A percentile compares a stretch with the other conserved stretches of the same genome.
phyloP scores from a whole-genome alignment of 2,329 filamentous ascomycete genomes.

The Trichoderma afroharzianum region DNA sequence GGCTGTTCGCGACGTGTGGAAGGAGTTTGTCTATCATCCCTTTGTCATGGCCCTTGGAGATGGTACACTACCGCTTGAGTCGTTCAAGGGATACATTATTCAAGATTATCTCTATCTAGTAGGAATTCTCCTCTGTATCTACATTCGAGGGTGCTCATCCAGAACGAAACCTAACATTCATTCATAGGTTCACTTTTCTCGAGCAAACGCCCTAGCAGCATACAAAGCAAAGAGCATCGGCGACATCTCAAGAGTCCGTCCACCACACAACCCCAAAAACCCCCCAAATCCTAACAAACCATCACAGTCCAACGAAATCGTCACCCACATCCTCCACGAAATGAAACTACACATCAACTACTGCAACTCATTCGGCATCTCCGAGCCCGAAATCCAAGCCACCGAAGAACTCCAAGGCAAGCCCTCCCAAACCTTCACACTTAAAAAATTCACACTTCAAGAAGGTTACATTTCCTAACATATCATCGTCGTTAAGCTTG shows the following conservation, averaged over 20 bases:
- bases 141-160: rapidly evolving
- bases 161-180: background rate
- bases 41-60: slow-evolving; percentile 76
- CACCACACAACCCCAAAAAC: background rate
- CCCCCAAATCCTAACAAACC: background rate
- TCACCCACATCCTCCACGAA: slow-evolving; percentile 74
- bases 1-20: slow-evolving; percentile 73
- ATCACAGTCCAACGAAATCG: slow-evolving; percentile 50
- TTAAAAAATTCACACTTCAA: too few species aligned
- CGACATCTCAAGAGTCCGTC: slow-evolving; percentile 65
- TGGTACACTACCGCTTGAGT: slow-evolving; percentile 68
- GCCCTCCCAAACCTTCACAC: slow-evolving; percentile 4
- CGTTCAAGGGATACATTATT: slow-evolving; percentile 84
- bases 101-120: slow-evolving; percentile 92
- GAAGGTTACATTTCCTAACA: background rate
- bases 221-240: slow-evolving; percentile 77
- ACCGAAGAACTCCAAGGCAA: slow-evolving; percentile 72
- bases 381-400: slow-evolving; percentile 66
- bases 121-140: slow-evolving; percentile 22
- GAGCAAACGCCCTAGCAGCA: slow-evolving; percentile 78
- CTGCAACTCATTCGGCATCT: slow-evolving; percentile 76
- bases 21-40: slow-evolving; percentile 71
- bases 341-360: slow-evolving; percentile 79
- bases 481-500: slow-evolving; percentile 48
- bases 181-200: slow-evolving; percentile 73